Conservation (phyloP, 441 rosid species). For the California macrophylla region DNA sequence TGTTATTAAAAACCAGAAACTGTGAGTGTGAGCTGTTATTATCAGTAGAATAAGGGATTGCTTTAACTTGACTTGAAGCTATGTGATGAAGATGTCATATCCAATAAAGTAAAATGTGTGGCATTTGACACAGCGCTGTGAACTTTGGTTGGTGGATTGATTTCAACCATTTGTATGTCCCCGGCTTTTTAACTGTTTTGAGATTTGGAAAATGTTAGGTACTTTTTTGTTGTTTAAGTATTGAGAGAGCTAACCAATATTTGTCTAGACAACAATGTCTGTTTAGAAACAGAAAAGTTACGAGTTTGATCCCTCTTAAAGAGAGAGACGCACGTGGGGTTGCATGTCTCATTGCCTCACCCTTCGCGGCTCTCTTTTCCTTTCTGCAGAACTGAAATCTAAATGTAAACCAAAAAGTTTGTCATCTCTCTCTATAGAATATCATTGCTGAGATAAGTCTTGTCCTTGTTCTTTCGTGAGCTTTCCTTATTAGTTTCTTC, state of each 20-base stretch:
- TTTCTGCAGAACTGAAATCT: slow-evolving; percentile 19
- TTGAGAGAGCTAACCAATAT: not conserved
- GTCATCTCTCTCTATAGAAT: slow-evolving; percentile 1
- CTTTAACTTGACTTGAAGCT: not conserved
- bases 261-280: not conserved
- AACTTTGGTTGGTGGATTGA: slow-evolving; percentile 1
- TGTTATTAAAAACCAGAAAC: slow-evolving; percentile 11
- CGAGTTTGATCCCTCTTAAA: slow-evolving; percentile 6
- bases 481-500: slow-evolving; percentile 4
- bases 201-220: not conserved
- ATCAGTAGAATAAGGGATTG: slow-evolving; percentile 12
- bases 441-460: not conserved
- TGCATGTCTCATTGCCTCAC: slow-evolving; percentile 27
- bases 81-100: not conserved
- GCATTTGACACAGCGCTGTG: not conserved
- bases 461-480: slow-evolving; percentile 8
- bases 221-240: not conserved
- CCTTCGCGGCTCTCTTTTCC: slow-evolving; percentile 27
- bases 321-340: slow-evolving; percentile 34
- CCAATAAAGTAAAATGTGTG: not conserved
- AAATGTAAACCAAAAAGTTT: slow-evolving; percentile 9
- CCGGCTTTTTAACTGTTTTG: not conserved
- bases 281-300: not conserved
- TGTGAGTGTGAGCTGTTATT: slow-evolving; percentile 9
- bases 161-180: not conserved